Evolutionary conservation across 805 yeast genomes (phyloP), one percentile per base, ranked within the genome.

Genomic region (Zygoascus tannicola): DNA sequence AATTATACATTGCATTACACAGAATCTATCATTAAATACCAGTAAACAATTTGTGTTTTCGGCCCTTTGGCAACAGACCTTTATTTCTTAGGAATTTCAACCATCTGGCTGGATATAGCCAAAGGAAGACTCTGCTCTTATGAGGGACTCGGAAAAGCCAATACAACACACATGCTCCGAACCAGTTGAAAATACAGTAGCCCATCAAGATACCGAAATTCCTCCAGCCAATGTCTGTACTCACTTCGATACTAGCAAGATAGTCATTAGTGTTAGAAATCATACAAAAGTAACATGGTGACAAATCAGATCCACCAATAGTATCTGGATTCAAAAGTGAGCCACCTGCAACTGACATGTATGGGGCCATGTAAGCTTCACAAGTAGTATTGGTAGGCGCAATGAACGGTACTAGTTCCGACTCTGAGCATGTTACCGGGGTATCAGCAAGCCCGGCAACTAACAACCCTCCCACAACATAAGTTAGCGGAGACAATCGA

Each of bases 401-500:
- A 28, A 64, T 56, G 47, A 77, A 60, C 41, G 64, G 62, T 28
- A 72, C 69, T 56, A 72, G 65, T 55, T 82, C 90, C 14, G 52
- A 49, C 2, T 45, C 49, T 5, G 62, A 49, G 59, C 88, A 81
- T 12, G 46, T 54, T 10, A 83, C 80, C 32, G 61, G 57, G 36
- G 78, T 65, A 48, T 81, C 66, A 42, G 75, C 68, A 51, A 80
- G 62, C 50, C 78, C 83, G 41, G 73, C 65, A 34, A 76, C 63
- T 44, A 80, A 58, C 53, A 76, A 60, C 14, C 45, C 45, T 50
- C 75, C 77, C 46, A 84, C 66, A 59, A 80, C 75, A 57, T 85
- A 85, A 1, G 90, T 81, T 62, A 73, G 73, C 4, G 71, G 94
- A 21, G 85, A 79, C 18, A 69, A 70, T 52, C 81, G 74, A 74